A percentile compares a stretch with the other conserved stretches of the same genome.
Conservation (phyloP, 1,284 basidiomycete species). For the Tetrapyrgos nigripes region DNA sequence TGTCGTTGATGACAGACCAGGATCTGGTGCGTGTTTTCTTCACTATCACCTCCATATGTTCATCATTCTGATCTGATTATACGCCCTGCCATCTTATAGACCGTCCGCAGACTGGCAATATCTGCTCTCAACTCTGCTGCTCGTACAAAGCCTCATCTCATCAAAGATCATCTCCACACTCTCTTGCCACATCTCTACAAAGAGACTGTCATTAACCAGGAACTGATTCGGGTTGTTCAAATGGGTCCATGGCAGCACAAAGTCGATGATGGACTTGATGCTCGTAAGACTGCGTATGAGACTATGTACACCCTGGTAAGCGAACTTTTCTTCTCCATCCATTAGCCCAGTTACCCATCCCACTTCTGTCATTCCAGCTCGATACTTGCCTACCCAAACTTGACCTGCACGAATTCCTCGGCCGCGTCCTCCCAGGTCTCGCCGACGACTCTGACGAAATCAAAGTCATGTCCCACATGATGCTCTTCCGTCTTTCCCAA, state of each 20-base stretch:
- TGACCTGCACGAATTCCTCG: constrained; percentile 86
- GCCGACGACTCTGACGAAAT: constrained; percentile 94
- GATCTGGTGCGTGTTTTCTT: constrained; percentile 70
- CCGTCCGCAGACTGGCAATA: constrained; percentile 85
- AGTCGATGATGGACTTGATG: constrained; percentile 92
- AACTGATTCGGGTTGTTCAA: constrained; percentile 89
- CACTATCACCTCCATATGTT: neutral
- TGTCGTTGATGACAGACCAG: constrained; percentile 84
- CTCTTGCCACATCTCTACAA: constrained; percentile 88
- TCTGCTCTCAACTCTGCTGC: constrained; percentile 94
- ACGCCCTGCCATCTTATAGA: constrained; percentile 50
- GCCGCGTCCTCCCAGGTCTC: constrained; percentile 84
- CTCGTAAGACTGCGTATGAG: constrained; percentile 97
- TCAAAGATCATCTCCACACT: constrained; percentile 81
- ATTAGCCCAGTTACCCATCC: too few relatives aligned
- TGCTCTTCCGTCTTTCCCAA: constrained; percentile 90
- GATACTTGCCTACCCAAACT: constrained; percentile 90
- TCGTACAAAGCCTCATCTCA: constrained; percentile 91
- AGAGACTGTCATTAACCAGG: constrained; percentile 83
- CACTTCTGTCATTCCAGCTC: too few relatives aligned
- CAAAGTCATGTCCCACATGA: constrained; percentile 96
- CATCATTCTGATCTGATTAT: constrained; percentile 3
- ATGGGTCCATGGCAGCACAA: constrained; percentile 99
- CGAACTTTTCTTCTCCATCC: too few relatives aligned
- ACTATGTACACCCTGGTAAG: constrained; percentile 92